A percentile compares a stretch with the other conserved stretches of the same genome.
These are phyloP conservation scores for Colletotrichum caudatum DNA, from an alignment of 2,329 filamentous ascomycete genomes.

Conservation along the genomic window DNA sequence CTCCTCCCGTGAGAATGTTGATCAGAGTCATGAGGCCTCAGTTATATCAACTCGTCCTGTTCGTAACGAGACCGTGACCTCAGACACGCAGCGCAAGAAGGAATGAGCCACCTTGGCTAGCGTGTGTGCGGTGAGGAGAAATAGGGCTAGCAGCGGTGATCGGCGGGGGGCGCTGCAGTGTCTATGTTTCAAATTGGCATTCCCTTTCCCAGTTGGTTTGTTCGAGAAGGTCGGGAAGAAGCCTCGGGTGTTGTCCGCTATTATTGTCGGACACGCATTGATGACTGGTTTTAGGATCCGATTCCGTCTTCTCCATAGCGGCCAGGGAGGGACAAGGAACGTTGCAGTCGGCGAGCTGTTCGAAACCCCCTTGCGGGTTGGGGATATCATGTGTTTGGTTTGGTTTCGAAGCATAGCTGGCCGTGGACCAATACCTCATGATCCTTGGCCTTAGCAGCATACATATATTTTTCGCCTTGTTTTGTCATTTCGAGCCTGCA, in stretches of 20 bases:
- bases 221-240: slow-evolving; percentile 37
- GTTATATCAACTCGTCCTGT: neutral
- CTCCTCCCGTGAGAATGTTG: neutral
- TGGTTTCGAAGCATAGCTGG: slow-evolving; percentile 32
- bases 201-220: slow-evolving; percentile 26
- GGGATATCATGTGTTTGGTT: slow-evolving; percentile 20
- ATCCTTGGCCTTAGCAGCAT: slow-evolving; percentile 30
- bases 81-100: neutral
- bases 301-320: neutral
- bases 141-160: slow-evolving; percentile 27
- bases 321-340: slow-evolving; percentile 23
- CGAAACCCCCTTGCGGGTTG: slow-evolving; percentile 24
- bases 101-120: slow-evolving; percentile 9
- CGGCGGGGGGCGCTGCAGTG: slow-evolving; percentile 12
- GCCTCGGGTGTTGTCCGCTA: neutral
- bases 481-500: slow-evolving; percentile 7
- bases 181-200: slow-evolving; percentile 28
- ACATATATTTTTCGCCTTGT: neutral
- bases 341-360: slow-evolving; percentile 20
- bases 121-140: slow-evolving; percentile 4
- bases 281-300: neutral
- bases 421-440: slow-evolving; percentile 2
- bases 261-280: slow-evolving; percentile 13
- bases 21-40: neutral
- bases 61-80: slow-evolving; percentile 6